Percentiles rank a stretch among this genome's conserved stretches.
These are phyloP conservation scores for Eucalyptus microcorys DNA, from an alignment of 345 rosid species.

Conservation along the genomic window DNA sequence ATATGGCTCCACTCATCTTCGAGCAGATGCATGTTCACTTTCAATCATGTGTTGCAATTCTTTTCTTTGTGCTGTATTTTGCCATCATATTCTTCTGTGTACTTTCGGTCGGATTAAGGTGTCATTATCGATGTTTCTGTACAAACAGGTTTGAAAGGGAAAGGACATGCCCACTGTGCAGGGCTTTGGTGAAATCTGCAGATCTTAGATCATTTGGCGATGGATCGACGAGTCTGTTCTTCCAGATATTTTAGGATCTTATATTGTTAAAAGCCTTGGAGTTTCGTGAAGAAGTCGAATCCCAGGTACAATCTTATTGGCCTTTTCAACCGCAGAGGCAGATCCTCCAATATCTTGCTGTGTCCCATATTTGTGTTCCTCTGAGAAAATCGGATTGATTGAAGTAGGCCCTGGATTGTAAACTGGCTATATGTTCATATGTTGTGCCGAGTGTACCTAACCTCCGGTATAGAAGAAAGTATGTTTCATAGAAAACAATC, in stretches of 20 bases:
- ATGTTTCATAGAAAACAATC: not conserved
- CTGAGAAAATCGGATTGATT: not conserved
- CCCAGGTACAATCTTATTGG: not conserved
- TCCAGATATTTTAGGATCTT: slow-evolving; percentile 60
- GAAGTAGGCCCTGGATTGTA: not conserved
- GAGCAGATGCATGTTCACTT: not conserved
- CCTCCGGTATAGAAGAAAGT: not conserved
- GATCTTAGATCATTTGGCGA: slow-evolving; percentile 93
- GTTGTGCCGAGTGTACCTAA: not conserved
- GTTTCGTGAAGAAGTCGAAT: not conserved
- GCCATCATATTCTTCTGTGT: not conserved
- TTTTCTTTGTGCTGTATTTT: not conserved
- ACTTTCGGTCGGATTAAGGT: not conserved
- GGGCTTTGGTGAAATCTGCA: slow-evolving; percentile 90
- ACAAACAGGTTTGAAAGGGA: slow-evolving; percentile 92
- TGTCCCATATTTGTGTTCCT: not conserved
- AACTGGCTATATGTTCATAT: not conserved
- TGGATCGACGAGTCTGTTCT: slow-evolving; percentile 93
- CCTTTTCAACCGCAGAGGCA: not conserved
- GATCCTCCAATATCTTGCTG: not conserved
- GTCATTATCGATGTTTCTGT: not conserved
- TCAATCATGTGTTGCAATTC: not conserved
- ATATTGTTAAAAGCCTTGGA: not conserved
- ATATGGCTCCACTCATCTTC: not conserved
- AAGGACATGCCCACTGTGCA: slow-evolving; percentile 94